A percentile compares a stretch with the other conserved stretches of the same genome.
phyloP scores from a whole-genome alignment of 169 alveolate species.

The Cryptosporidium bovis region DNA sequence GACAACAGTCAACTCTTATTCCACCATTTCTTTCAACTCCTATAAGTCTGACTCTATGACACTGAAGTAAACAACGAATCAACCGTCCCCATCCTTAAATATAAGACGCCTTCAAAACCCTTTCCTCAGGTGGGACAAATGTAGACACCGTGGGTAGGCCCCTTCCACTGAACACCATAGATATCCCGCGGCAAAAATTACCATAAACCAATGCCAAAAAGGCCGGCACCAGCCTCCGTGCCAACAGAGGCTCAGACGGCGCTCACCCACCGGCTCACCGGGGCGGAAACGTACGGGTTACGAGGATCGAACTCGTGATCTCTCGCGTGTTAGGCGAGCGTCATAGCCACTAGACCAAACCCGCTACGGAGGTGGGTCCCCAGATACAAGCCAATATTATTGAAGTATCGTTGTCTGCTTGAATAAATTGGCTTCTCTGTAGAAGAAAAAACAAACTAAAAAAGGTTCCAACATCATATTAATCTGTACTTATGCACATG shows the following conservation, averaged over 20 bases:
- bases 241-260: not conserved
- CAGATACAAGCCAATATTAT: not conserved
- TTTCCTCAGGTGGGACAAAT: too few species aligned
- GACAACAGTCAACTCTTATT: too few species aligned
- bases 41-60: not conserved
- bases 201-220: too few species aligned
- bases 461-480: too few species aligned
- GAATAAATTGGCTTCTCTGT: too few species aligned
- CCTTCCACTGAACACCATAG: too few species aligned
- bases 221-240: not conserved
- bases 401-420: too few species aligned
- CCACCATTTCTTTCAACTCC: not conserved
- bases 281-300: conserved; percentile 84
- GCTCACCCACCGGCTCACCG: conserved; percentile 13
- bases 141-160: too few species aligned
- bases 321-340: conserved; percentile 94
- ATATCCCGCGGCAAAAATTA: too few species aligned
- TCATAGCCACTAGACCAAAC: conserved; percentile 95
- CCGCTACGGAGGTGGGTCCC: conserved; percentile 78
- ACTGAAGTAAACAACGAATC: not conserved
- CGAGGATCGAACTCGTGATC: conserved; percentile 95
- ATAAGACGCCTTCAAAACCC: not conserved
- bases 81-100: not conserved
- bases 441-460: too few species aligned
- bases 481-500: too few species aligned